Evolutionary conservation across 345 rosid species (phyloP), one percentile per base, ranked within the genome.

Genomic region (Pseudoturritis turrita): DNA sequence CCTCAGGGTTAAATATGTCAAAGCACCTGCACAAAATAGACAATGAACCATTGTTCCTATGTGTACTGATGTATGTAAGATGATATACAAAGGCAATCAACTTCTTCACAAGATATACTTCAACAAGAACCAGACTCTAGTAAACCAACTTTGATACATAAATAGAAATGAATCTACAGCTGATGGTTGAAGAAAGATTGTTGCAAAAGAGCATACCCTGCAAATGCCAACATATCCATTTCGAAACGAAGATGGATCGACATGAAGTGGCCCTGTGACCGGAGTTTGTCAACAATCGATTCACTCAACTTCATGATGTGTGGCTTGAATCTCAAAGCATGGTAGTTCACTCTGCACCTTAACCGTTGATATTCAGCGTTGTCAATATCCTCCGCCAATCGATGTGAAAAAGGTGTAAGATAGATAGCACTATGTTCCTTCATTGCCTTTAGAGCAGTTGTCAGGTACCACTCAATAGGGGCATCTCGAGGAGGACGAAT

Each of bases 141-240:
- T 10, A 44, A 66, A 15, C 50, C 50, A 54, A 17, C 21, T 72
- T 22, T 35, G 9, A 18, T 36, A 2, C 65, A 29, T 17, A 47
- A 25, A 59, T n/a, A 37, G 45, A 62, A 62, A 69, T 45, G 11
- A 57, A 10, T 17, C 31, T 60, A 60, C 52, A 73, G 57, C 61
- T 25, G 60, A 45, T 39, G 44, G 40, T 21, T 17, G 39, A 39
- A 62, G 36, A 37, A 56, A 54, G 58, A 60, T 55, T 12, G 71
- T 18, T 17, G 72, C 29, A 70, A 43, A 66, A 65, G 73, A 77
- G 50, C 84, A 51, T 91, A 96, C 99, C 99, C 98, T 2, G 99
- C 98, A 83, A 92, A 96, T 21, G 99, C 90, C 71, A 96, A 86
- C 99, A 96, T 96, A 81, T 96, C 98, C 98, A 88, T 90, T 87